A percentile compares a stretch with the other conserved stretches of the same genome.
phyloP scores from a whole-genome alignment of 331 rosid genomes.

The Rhamnella rubrinervis region DNA sequence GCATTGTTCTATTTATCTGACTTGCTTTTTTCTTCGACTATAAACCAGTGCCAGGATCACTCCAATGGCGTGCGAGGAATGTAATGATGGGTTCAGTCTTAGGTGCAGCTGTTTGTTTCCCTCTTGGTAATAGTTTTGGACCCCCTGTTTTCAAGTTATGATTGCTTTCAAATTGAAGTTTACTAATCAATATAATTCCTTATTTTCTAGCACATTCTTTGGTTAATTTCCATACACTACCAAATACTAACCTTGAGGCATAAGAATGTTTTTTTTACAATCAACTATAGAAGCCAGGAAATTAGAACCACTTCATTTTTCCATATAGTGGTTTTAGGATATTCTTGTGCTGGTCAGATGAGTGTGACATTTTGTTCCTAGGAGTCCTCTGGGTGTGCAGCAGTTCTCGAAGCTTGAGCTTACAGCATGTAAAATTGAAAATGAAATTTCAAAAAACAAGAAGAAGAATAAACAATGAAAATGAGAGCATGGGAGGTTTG shows the following conservation, averaged over 20 bases:
- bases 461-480: background rate
- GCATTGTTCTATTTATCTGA: conserved; percentile 1
- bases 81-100: conserved; percentile 70
- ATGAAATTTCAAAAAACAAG: background rate
- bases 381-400: background rate
- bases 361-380: background rate
- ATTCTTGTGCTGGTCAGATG: background rate
- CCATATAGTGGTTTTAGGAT: background rate
- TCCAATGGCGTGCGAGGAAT: conserved; percentile 85
- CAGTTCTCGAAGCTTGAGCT: background rate
- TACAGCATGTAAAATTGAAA: background rate
- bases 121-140: conserved; percentile 56
- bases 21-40: conserved; percentile 13
- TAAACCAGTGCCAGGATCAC: conserved; percentile 80
- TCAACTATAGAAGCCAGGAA: too few relatives aligned
- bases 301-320: background rate
- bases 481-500: background rate
- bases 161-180: background rate
- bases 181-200: background rate
- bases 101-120: conserved; percentile 86
- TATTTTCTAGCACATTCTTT: background rate
- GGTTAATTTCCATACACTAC: too few relatives aligned
- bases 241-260: too few relatives aligned
- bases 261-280: background rate
- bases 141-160: background rate